Conservation (phyloP, 768 basidiomycete genomes). For the Amanita rubescens region DNA sequence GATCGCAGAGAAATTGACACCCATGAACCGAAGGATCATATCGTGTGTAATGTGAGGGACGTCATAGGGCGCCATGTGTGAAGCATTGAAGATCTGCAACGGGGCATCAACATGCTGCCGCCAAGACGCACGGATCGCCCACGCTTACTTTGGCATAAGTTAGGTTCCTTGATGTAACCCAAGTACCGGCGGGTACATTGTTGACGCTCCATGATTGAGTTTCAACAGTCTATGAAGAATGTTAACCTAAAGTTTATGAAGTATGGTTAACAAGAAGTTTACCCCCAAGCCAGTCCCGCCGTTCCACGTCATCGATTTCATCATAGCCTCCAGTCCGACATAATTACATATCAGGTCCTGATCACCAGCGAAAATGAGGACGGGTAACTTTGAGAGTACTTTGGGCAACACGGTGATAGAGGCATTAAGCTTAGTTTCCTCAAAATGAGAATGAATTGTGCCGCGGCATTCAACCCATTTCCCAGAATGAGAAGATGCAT, state of each 20-base stretch:
- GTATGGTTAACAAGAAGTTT: slow-evolving; percentile 21
- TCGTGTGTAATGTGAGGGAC: slow-evolving; percentile 85
- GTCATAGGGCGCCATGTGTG: slow-evolving; percentile 94
- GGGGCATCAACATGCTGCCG: not conserved
- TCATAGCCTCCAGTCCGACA: slow-evolving; percentile 81
- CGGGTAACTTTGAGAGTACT: slow-evolving; percentile 70
- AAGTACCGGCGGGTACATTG: slow-evolving; percentile 75
- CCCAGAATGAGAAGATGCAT: slow-evolving; percentile 68
- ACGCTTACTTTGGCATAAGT: slow-evolving; percentile 80
- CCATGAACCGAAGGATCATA: slow-evolving; percentile 98
- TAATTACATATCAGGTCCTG: slow-evolving; percentile 98
- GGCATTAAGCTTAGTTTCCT: slow-evolving; percentile 48
- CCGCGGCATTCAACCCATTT: slow-evolving; percentile 85
- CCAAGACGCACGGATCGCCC: not conserved
- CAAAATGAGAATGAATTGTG: slow-evolving; percentile 58
- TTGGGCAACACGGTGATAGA: slow-evolving; percentile 71
- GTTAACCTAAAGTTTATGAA: not conserved
- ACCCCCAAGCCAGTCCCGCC: slow-evolving; percentile 82
- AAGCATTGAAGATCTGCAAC: slow-evolving; percentile 80
- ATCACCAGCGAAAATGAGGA: slow-evolving; percentile 92
- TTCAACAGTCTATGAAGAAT: slow-evolving; percentile 45
- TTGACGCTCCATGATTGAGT: slow-evolving; percentile 73
- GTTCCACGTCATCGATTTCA: slow-evolving; percentile 79
- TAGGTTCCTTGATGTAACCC: slow-evolving; percentile 84
- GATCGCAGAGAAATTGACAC: slow-evolving; percentile 77